Conservation (phyloP, 768 basidiomycete genomes). For the Cystofilobasidium capitatum region DNA sequence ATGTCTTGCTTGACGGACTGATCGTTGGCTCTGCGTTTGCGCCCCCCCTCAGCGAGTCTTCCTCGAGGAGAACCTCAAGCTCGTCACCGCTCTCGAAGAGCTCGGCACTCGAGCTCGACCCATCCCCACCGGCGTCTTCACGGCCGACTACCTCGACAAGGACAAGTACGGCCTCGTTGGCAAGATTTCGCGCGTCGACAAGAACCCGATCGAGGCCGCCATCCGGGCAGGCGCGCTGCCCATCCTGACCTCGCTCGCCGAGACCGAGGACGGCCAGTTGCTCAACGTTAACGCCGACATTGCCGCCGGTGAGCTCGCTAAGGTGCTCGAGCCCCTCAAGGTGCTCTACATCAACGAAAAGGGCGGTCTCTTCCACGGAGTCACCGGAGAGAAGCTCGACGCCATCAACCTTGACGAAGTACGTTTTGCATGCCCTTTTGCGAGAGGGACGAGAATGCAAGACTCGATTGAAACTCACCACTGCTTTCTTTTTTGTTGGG, state of each 20-base stretch:
- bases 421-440: slow-evolving; percentile 1
- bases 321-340: slow-evolving; percentile 96
- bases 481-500: not conserved
- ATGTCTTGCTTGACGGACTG: not conserved
- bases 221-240: slow-evolving; percentile 94
- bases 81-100: slow-evolving; percentile 83
- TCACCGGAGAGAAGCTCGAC: slow-evolving; percentile 89
- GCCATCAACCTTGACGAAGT: slow-evolving; percentile 97
- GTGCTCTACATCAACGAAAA: slow-evolving; percentile 98
- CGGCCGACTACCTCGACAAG: slow-evolving; percentile 89
- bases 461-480: not conserved
- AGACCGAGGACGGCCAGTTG: slow-evolving; percentile 92
- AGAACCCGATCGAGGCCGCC: slow-evolving; percentile 89
- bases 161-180: slow-evolving; percentile 93
- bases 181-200: slow-evolving; percentile 88
- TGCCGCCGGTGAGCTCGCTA: slow-evolving; percentile 92
- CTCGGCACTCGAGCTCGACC: slow-evolving; percentile 94
- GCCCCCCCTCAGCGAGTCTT: slow-evolving; percentile 56
- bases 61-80: slow-evolving; percentile 91
- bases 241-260: slow-evolving; percentile 88
- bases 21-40: not conserved
- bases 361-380: slow-evolving; percentile 94
- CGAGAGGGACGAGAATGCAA: too few species aligned
- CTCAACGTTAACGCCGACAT: slow-evolving; percentile 98
- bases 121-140: slow-evolving; percentile 95